phyloP scores from a whole-genome alignment of 306 rosid genomes.

The Vigna angularis region DNA sequence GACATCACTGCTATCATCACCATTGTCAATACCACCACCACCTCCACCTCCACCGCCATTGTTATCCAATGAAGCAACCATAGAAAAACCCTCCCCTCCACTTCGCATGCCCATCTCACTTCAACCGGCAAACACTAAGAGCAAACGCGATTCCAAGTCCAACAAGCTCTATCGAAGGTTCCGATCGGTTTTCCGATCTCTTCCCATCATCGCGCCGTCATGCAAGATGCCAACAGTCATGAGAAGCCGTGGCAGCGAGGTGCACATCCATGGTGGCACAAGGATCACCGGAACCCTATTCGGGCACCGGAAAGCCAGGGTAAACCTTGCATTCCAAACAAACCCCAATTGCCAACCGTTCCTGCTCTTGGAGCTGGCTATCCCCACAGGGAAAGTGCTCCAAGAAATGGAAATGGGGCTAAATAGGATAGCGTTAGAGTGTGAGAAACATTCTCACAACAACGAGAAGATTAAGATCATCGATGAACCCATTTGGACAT shows the following conservation, averaged over 20 bases:
- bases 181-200: constrained; percentile 63
- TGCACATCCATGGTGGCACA: constrained; percentile 60
- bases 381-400: constrained; percentile 67
- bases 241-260: constrained; percentile 44
- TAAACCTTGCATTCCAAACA: constrained; percentile 79
- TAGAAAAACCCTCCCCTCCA: background rate
- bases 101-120: constrained; percentile 49
- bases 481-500: constrained; percentile 79
- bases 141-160: constrained; percentile 47
- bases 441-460: constrained; percentile 55
- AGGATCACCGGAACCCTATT: constrained; percentile 82
- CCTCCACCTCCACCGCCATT: background rate
- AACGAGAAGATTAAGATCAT: constrained; percentile 62
- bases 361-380: constrained; percentile 70
- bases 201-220: constrained; percentile 76
- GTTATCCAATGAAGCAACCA: background rate
- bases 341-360: constrained; percentile 63
- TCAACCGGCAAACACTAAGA: constrained; percentile 66
- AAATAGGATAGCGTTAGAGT: constrained; percentile 75
- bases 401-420: constrained; percentile 84
- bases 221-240: constrained; percentile 56
- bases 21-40: background rate
- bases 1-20: background rate
- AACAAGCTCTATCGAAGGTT: constrained; percentile 49
- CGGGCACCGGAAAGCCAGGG: constrained; percentile 65